Evolutionary conservation across 208 protist genomes (phyloP).

Genomic region (Phytomonas serpens): DNA sequence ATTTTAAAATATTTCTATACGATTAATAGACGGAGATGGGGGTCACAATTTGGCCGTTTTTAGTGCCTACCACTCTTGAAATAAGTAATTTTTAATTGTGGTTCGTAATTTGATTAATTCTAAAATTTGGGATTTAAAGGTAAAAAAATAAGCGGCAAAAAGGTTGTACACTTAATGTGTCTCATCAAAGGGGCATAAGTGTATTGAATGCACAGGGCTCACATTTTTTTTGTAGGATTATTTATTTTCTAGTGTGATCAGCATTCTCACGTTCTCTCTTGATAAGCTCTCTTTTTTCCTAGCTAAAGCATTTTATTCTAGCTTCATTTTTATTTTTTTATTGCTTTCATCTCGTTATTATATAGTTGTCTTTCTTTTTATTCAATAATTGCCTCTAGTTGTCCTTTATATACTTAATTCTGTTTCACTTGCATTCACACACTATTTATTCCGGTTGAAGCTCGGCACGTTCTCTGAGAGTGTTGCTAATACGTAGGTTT

Average conservation of each 20-base stretch:
- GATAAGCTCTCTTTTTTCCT: conserved; percentile 7
- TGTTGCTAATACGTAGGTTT: not conserved
- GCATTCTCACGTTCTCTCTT: not conserved
- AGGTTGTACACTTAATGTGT: conserved; percentile 4
- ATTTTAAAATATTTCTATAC: conserved; percentile 1
- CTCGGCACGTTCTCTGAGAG: not conserved
- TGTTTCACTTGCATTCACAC: not conserved
- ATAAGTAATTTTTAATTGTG: not conserved
- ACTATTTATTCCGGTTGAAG: not conserved
- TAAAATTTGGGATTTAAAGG: not conserved
- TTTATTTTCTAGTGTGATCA: conserved; percentile 5
- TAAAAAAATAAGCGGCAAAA: conserved; percentile 7
- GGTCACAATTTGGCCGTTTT: not conserved
- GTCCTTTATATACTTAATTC: not conserved
- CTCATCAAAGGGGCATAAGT: not conserved
- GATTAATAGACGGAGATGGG: not conserved
- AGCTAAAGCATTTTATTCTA: not conserved
- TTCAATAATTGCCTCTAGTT: conserved; percentile 12
- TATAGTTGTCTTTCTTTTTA: conserved; percentile 12
- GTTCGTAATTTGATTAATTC: conserved; percentile 7
- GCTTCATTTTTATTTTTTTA: conserved; percentile 13
- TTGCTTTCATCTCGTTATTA: conserved; percentile 11
- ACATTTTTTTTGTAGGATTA: conserved; percentile 4
- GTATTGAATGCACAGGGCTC: not conserved
- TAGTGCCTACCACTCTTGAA: not conserved